Percentiles rank a stretch among this genome's conserved stretches.
Conservation (phyloP, 2,329 filamentous ascomycete genomes). For the Aspergillus sp. region DNA sequence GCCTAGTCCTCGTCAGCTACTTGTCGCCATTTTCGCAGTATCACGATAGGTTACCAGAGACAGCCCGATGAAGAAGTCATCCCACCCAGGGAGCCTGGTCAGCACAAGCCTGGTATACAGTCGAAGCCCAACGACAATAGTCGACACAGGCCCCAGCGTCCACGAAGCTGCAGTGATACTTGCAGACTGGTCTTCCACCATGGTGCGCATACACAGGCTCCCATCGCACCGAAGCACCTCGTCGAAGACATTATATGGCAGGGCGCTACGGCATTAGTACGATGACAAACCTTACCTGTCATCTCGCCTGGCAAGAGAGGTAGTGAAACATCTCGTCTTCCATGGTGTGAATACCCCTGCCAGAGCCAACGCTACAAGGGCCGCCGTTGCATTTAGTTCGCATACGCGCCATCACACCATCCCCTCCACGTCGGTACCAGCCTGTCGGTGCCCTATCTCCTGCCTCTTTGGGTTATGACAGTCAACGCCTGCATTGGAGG, state of each 20-base stretch:
- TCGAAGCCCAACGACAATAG: slow-evolving; percentile 2
- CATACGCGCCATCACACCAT: not conserved
- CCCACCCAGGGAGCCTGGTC: slow-evolving; percentile 10
- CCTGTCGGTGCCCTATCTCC: not conserved
- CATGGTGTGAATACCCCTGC: no score
- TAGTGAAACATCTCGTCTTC: no score
- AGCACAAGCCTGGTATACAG: slow-evolving; percentile 6
- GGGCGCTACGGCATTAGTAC: not conserved
- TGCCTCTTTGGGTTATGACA: not conserved
- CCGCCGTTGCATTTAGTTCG: not conserved
- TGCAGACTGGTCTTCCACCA: not conserved
- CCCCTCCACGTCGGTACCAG: not conserved
- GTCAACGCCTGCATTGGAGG: not conserved
- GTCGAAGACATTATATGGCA: not conserved
- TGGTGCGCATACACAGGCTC: not conserved
- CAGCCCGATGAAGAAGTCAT: slow-evolving; percentile 13
- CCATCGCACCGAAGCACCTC: not conserved
- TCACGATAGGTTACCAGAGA: not conserved
- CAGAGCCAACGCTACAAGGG: no score
- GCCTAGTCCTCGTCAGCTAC: not conserved
- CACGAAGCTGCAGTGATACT: slow-evolving; percentile 8
- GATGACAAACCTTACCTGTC: not conserved
- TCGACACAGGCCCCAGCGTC: slow-evolving; percentile 4
- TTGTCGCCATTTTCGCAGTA: not conserved
- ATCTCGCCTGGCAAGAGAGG: no score